phyloP scores from a whole-genome alignment of 139 green algal species.

The Marvania coccoides region DNA sequence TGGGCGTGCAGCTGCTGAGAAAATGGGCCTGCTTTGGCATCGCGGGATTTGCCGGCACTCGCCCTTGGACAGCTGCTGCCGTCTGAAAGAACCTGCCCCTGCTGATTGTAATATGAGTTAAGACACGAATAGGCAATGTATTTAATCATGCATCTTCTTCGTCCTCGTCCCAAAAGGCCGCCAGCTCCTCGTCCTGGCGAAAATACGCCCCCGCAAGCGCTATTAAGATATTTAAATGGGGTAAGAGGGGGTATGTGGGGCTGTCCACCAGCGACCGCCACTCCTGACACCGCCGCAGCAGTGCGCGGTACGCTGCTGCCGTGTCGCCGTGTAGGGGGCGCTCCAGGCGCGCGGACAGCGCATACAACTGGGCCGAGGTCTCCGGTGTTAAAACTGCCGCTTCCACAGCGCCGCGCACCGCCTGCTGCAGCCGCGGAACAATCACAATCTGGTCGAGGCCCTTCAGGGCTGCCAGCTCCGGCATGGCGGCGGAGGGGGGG shows the following conservation, averaged over 20 bases:
- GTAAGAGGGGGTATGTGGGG: conserved; percentile 30
- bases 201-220: conserved; percentile 69
- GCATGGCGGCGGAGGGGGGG: conserved; percentile 7
- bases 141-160: conserved; percentile 7
- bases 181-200: conserved; percentile 62
- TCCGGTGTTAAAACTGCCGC: neutral
- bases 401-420: neutral
- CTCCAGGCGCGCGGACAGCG: conserved; percentile 36
- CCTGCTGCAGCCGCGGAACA: neutral
- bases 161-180: conserved; percentile 19
- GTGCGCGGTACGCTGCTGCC: conserved; percentile 26
- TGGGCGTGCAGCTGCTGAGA: too few relatives aligned
- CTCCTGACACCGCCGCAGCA: conserved; percentile 44
- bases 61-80: too few relatives aligned
- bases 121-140: too few relatives aligned
- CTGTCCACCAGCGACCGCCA: conserved; percentile 16
- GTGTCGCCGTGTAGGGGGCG: conserved; percentile 38
- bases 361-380: conserved; percentile 25
- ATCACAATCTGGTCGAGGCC: conserved; percentile 14
- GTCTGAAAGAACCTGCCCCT: too few relatives aligned
- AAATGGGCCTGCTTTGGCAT: too few relatives aligned
- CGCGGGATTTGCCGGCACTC: too few relatives aligned
- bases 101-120: too few relatives aligned
- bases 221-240: conserved; percentile 68
- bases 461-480: conserved; percentile 10